Conservation (phyloP, 2,329 filamentous ascomycete genomes). For the Fusarium metavorans region DNA sequence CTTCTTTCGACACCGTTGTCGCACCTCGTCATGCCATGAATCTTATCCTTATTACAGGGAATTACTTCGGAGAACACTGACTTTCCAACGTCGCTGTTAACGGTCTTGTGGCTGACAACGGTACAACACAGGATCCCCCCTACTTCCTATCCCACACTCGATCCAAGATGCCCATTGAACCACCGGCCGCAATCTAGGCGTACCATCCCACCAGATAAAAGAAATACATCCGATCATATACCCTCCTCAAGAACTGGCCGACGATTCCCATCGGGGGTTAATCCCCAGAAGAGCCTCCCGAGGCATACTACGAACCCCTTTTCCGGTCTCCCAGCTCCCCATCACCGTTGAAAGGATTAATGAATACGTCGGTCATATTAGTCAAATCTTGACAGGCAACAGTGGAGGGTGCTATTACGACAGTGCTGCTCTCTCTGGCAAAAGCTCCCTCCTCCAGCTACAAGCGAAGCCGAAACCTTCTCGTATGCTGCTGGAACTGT, state of each 20-base stretch:
- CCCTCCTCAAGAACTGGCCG: not conserved
- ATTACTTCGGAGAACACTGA: not conserved
- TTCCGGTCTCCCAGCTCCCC: not conserved
- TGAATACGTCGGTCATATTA: not conserved
- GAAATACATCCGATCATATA: not conserved
- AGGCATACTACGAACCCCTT: not conserved
- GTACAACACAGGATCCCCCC: not conserved
- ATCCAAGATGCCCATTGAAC: constrained; percentile 3
- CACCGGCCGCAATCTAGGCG: not conserved
- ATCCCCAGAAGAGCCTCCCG: not conserved
- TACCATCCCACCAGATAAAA: not conserved
- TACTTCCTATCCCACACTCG: constrained; percentile 15
- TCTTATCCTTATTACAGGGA: not conserved
- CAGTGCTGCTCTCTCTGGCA: not conserved
- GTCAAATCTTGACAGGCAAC: not conserved
- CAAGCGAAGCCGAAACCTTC: not conserved
- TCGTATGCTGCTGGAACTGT: not conserved
- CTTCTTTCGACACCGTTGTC: not conserved
- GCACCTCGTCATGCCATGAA: not conserved
- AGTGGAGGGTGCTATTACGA: not conserved
- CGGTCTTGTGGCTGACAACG: not conserved
- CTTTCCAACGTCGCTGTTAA: not conserved
- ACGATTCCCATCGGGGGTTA: not conserved
- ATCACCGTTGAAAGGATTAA: not conserved
- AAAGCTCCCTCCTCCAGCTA: not conserved